Percentiles rank a stretch among this genome's conserved stretches.
Evolutionary conservation across 1,284 basidiomycete genomes (phyloP).

Genomic region (Abortiporus biennis): DNA sequence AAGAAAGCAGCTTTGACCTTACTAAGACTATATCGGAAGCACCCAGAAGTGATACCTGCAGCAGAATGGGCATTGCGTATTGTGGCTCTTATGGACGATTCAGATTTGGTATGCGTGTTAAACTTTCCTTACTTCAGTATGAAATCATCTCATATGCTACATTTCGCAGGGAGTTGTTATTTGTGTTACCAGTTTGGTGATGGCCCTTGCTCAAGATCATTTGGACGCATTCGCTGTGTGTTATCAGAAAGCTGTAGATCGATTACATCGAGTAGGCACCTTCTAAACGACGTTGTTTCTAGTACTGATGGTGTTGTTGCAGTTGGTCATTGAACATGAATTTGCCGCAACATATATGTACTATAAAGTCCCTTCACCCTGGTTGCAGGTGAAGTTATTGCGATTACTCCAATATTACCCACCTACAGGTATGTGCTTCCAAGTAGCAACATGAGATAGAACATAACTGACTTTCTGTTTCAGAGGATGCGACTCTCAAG

Average conservation of each 20-base stretch:
- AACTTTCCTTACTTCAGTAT: not conserved
- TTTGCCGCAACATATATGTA: constrained; percentile 89
- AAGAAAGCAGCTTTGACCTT: constrained; percentile 98
- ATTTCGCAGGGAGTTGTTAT: constrained; percentile 87
- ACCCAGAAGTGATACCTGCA: constrained; percentile 89
- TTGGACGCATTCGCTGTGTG: constrained; percentile 86
- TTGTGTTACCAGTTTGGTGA: constrained; percentile 90
- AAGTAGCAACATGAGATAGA: no score
- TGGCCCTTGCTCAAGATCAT: constrained; percentile 92
- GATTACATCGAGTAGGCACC: constrained; percentile 71
- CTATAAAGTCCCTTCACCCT: constrained; percentile 96
- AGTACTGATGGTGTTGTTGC: constrained; percentile 14
- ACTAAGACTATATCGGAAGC: constrained; percentile 91
- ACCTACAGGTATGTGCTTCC: constrained; percentile 64
- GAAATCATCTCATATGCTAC: not conserved
- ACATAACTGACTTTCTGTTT: not conserved
- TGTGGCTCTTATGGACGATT: constrained; percentile 92
- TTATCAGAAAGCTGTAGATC: constrained; percentile 92
- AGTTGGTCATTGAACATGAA: constrained; percentile 91
- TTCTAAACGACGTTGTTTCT: not conserved
- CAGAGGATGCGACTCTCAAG: constrained; percentile 81
- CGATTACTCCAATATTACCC: constrained; percentile 94
- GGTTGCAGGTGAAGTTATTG: constrained; percentile 96
- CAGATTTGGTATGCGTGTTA: constrained; percentile 60
- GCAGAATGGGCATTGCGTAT: constrained; percentile 95